Evolutionary conservation across 768 basidiomycete genomes (phyloP).

Genomic region (Austroboletus festivus): DNA sequence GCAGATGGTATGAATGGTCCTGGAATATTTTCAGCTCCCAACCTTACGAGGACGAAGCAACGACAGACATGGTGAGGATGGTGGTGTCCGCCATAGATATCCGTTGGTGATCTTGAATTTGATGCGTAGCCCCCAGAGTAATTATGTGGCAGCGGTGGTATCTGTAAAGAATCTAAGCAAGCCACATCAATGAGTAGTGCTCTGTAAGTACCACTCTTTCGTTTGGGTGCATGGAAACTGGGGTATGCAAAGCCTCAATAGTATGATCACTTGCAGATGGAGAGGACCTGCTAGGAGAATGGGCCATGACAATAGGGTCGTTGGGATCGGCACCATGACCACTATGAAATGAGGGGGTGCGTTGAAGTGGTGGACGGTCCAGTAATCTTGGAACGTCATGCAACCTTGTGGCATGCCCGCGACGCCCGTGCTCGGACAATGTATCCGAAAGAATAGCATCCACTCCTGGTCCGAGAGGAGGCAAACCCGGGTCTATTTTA

Average conservation of each 20-base stretch:
- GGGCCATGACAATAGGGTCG: constrained; percentile 22
- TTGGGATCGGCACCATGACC: constrained; percentile 16
- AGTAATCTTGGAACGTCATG: constrained; percentile 20
- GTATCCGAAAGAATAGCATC: constrained; percentile 21
- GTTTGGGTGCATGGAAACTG: constrained; percentile 18
- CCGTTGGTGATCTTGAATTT: constrained; percentile 25
- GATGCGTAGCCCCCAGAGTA: constrained; percentile 16
- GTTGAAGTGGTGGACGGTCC: constrained; percentile 21
- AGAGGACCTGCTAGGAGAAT: constrained; percentile 18
- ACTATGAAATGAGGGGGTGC: constrained; percentile 20
- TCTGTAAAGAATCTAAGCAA: constrained; percentile 14
- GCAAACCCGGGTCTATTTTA: constrained; percentile 20
- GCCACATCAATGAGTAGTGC: background rate
- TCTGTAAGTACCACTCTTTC: constrained; percentile 26
- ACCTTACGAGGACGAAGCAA: background rate
- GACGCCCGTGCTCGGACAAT: constrained; percentile 24
- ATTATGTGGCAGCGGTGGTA: constrained; percentile 28
- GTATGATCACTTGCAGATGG: constrained; percentile 30
- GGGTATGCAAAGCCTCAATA: constrained; percentile 26
- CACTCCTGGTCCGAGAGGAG: constrained; percentile 19
- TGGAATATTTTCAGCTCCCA: constrained; percentile 13
- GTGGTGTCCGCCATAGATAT: constrained; percentile 26
- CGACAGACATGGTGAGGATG: constrained; percentile 20
- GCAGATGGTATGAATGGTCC: constrained; percentile 25
- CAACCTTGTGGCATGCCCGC: constrained; percentile 15